Conservation (phyloP, 192 early-diverging fungal species). For the Chytriomyces hyalinus region DNA sequence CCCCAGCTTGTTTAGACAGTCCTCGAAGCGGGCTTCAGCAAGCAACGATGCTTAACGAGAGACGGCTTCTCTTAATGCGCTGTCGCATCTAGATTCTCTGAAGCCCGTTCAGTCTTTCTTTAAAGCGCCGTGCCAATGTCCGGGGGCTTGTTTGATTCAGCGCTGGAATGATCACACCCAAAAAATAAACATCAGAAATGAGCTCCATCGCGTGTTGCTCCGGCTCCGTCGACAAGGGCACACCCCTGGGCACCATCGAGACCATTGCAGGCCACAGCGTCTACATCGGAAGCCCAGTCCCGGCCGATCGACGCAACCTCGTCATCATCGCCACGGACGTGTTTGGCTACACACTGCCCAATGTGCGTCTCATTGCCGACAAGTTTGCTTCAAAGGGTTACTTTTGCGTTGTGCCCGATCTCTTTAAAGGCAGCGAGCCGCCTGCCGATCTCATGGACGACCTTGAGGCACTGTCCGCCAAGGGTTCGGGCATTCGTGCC, state of each 20-base stretch:
- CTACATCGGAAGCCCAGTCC: constrained; percentile 29
- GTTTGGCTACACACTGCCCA: constrained; percentile 44
- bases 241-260: constrained; percentile 8
- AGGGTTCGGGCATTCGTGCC: not conserved
- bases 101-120: no score
- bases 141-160: no score
- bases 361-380: constrained; percentile 44
- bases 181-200: not conserved
- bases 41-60: no score
- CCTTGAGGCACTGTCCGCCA: not conserved
- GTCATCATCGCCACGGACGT: constrained; percentile 42
- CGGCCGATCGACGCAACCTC: no score
- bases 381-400: constrained; percentile 31
- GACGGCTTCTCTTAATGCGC: no score
- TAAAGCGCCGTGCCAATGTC: no score
- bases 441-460: constrained; percentile 10
- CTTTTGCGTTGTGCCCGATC: constrained; percentile 32
- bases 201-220: constrained; percentile 7
- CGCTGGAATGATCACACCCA: not conserved
- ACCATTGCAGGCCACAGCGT: constrained; percentile 29
- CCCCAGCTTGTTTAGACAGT: no score
- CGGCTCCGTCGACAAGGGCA: constrained; percentile 23
- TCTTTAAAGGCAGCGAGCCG: constrained; percentile 30
- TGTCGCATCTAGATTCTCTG: no score
- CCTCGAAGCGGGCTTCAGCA: no score